Base-by-base conservation (phyloP, 805 yeast genomes). In the Cyberlindnera subsufficiens region DNA sequence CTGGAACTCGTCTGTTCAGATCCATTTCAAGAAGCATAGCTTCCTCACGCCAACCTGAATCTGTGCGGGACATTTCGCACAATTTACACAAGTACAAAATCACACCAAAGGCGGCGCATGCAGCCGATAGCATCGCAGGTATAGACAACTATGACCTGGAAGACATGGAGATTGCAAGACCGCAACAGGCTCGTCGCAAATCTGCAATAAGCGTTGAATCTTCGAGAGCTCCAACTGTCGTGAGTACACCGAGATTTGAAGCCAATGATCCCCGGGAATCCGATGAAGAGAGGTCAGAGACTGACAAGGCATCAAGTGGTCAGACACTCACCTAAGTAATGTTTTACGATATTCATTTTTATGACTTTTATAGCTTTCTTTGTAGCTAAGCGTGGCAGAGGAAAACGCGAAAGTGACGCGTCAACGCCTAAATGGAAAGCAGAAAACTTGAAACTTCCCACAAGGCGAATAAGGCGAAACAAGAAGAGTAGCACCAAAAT, bases 71-170 rank as follows among this genome's bases (percentile, higher is more conserved):
- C 18, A 53, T 70, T 31, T 47, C 52, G 9, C 55, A 61, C 16
- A 56, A 66, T 16, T 42, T 71, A 16, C 52, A 59, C 8, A 59
- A 58, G 13, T 70, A 71, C 6, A 66, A 65, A 27, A 65, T 74
- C 39, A 66, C 75, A 1, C 47, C 50, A 9, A 62, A 57, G 30
- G 75, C 77, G 2, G 74, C 72, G 3, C 52, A 56, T 6, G 66
- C 70, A 39, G 58, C 77, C 0, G 67, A 74, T 47, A 66, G 65
- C 41, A 65, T 71, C 35, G 77, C 77, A 2, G 78, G 77, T 5
- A 65, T 69, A 30, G 63, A 64, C n/a, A 53, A 58, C 38, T 60
- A 50, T 39, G 53, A 50, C 35, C 19, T 45, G 11, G 43, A 47
- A 4, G 55, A 55, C 32, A 15, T 45, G 5, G 34, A 30, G 18